Base-by-base conservation (phyloP, 352 stramenopile genomes). In the Pelagophyceae sp. region DNA sequence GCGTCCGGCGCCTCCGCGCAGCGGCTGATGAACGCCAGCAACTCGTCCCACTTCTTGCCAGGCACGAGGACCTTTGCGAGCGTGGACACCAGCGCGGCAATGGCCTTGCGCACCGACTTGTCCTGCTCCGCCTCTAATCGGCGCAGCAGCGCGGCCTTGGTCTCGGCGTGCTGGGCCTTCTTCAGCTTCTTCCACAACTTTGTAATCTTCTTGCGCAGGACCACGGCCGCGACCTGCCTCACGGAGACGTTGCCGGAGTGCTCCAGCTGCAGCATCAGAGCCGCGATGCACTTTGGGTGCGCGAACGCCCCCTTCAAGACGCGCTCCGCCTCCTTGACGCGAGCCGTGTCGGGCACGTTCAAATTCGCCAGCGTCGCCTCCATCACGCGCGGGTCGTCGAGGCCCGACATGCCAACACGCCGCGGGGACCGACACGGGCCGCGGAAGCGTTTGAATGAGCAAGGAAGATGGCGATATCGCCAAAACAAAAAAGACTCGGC, bases 271-370 rank as follows among this genome's bases (percentile, higher is more conserved):
- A 90, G 92, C 76, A 97, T 90, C 79, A 97, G 85, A 0, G 90
- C 89, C 70, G 86, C 83, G 38, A 98, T 90, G 33, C 82, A 92
- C 54, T 82, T 83, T 58, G 93, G 82, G 83, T 95, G 87, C 82
- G 97, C 97, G 38, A 97, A 84, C 80, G 97, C 92, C 38, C 83
- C 84, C 86, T 98, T 98, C 75, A 98, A 82, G 29, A 88, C 85
- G 38, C 84, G 82, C 85, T 98, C 94, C 15, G 92, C 94, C 82
- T 96, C 86, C 86, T 96, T 95, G 84, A 98, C 98, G 75, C 93
- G 87, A 81, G 94, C 87, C 64, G 94, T 98, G 85, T 98, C 91
- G 40, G 92, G 92, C 81, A 96, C 86, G 76, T 91, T 97, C 69
- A 98, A 89, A 76, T 83, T 81, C 0, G 77, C 33, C 37, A 91